phyloP scores from a whole-genome alignment of 352 stramenopile genomes.

The Globisporangium iwayamae region DNA sequence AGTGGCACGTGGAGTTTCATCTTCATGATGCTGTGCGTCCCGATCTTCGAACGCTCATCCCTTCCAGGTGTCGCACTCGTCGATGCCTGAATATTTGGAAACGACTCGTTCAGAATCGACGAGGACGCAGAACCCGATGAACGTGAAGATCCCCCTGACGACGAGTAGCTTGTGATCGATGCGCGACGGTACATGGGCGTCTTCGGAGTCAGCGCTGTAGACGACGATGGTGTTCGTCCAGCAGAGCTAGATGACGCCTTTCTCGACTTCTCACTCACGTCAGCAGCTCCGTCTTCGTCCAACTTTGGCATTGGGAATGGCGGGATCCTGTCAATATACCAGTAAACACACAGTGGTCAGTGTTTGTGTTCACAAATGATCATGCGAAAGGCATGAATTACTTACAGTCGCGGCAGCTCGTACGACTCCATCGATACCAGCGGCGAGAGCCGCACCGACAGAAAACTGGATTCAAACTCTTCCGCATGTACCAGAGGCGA shows the following conservation, averaged over 20 bases:
- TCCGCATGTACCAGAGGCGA: conserved; percentile 57
- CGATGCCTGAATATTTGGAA: conserved; percentile 78
- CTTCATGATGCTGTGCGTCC: conserved; percentile 62
- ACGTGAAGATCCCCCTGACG: conserved; percentile 18
- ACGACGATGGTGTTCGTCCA: conserved; percentile 9
- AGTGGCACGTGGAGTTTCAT: conserved; percentile 73
- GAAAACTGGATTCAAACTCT: conserved; percentile 60
- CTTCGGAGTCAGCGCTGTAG: conserved; percentile 20
- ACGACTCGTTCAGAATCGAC: conserved; percentile 41
- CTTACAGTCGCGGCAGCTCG: conserved; percentile 70
- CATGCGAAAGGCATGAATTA: background rate
- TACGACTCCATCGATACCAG: conserved; percentile 42
- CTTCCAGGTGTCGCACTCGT: conserved; percentile 68
- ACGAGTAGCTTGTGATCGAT: conserved; percentile 31
- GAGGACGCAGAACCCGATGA: conserved; percentile 11
- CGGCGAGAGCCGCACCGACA: conserved; percentile 60
- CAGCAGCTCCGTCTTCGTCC: conserved; percentile 12
- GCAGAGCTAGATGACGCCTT: conserved; percentile 2
- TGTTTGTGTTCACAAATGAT: background rate
- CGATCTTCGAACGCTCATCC: conserved; percentile 59
- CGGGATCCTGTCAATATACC: conserved; percentile 36
- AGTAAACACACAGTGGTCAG: background rate
- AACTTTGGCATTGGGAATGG: conserved; percentile 45
- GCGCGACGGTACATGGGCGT: conserved; percentile 17
- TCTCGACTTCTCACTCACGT: background rate